phyloP scores from a whole-genome alignment of 768 basidiomycete species.

The Leucogyrophana mollusca region DNA sequence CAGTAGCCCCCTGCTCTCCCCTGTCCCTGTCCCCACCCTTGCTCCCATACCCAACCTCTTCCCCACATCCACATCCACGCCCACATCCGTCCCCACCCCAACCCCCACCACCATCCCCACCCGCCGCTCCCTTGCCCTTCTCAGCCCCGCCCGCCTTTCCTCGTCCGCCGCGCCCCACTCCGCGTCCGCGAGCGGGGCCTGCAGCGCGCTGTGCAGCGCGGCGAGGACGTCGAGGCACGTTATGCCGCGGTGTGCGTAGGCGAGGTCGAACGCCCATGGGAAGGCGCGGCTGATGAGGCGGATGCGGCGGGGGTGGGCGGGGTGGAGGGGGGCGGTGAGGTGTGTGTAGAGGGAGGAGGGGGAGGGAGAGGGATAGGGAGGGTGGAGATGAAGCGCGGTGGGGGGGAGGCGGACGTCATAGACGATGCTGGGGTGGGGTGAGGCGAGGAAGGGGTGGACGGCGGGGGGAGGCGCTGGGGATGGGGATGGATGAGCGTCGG shows the following conservation, averaged over 20 bases:
- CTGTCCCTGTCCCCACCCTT: background rate
- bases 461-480: background rate
- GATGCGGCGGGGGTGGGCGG: background rate
- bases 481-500: background rate
- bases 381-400: background rate
- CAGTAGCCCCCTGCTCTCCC: background rate
- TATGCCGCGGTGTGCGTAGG: background rate
- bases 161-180: constrained; percentile 6
- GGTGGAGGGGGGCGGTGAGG: constrained; percentile 3
- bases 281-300: constrained; percentile 8
- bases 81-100: background rate
- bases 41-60: no score
- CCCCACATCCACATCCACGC: background rate
- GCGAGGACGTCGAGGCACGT: constrained; percentile 7
- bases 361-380: constrained; percentile 2
- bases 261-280: constrained; percentile 7
- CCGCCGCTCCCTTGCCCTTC: constrained; percentile 1
- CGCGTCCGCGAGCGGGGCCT: constrained; percentile 5
- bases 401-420: constrained; percentile 7
- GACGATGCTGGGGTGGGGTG: no score
- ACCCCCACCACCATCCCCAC: background rate
- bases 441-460: no score
- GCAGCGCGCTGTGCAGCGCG: constrained; percentile 3
- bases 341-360: background rate
- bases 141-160: background rate